These are phyloP conservation scores for Mycena leptocephala DNA, from an alignment of 768 basidiomycete species.

Conservation along the genomic window DNA sequence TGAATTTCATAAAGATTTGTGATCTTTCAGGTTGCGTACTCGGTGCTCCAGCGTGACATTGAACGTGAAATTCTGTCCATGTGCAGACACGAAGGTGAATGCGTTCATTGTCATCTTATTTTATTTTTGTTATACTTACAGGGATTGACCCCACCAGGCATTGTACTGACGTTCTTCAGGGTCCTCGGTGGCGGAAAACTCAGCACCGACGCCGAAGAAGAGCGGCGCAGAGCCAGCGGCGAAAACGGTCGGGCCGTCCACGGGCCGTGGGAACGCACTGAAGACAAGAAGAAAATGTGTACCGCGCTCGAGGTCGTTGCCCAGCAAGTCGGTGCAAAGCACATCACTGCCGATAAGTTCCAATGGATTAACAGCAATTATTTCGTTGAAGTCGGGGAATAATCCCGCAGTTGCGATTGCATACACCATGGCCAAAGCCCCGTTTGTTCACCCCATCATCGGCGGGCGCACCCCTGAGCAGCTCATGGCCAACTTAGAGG, in stretches of 20 bases:
- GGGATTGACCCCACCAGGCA: conserved; percentile 34
- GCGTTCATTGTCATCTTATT: too few relatives aligned
- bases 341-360: conserved; percentile 44
- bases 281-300: conserved; percentile 48
- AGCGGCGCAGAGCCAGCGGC: conserved; percentile 41
- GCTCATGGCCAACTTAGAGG: conserved; percentile 56
- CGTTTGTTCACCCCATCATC: conserved; percentile 59
- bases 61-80: conserved; percentile 63
- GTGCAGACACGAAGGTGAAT: conserved; percentile 32
- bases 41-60: conserved; percentile 53
- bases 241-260: conserved; percentile 56
- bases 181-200: conserved; percentile 48
- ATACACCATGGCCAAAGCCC: conserved; percentile 57
- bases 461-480: conserved; percentile 60
- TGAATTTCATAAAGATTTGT: conserved; percentile 48
- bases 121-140: not conserved
- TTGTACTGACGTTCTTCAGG: conserved; percentile 57
- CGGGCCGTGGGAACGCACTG: conserved; percentile 51
- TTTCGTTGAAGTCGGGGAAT: conserved; percentile 38
- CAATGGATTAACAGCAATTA: not conserved
- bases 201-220: conserved; percentile 46
- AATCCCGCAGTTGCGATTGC: conserved; percentile 13
- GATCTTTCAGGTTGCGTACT: conserved; percentile 60
- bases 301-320: conserved; percentile 57
- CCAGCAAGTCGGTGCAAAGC: conserved; percentile 55